A percentile compares a stretch with the other conserved stretches of the same genome.
These are phyloP conservation scores for Mitragyna speciosa DNA, from an alignment of 257 asterid species.

Conservation along the genomic window DNA sequence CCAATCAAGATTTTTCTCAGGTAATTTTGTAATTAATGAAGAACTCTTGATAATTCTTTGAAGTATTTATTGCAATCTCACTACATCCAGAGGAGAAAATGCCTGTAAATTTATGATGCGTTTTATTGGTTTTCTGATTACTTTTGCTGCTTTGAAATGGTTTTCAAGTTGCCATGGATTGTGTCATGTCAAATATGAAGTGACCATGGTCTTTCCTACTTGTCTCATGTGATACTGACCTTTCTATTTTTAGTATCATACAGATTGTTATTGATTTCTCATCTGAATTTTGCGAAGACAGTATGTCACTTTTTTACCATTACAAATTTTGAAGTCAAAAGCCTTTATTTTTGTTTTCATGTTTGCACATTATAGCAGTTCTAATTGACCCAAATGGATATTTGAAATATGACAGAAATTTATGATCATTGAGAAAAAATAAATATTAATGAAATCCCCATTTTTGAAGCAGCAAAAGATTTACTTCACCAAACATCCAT, in stretches of 20 bases:
- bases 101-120: neutral
- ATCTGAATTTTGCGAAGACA: neutral
- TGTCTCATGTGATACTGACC: neutral
- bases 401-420: neutral
- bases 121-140: neutral
- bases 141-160: neutral
- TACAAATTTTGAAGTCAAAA: neutral
- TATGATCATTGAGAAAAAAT: neutral
- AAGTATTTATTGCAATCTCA: neutral
- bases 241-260: neutral
- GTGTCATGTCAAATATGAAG: neutral
- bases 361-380: neutral
- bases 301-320: neutral
- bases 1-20: slow-evolving; percentile 83
- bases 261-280: neutral
- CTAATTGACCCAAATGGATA: neutral
- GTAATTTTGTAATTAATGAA: slow-evolving; percentile 34
- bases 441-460: neutral
- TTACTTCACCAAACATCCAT: neutral
- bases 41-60: neutral
- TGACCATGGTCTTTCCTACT: neutral
- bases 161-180: neutral
- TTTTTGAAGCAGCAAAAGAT: neutral
- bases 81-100: neutral
- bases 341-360: no score